Evolutionary conservation across 495 filamentous ascomycete species (phyloP).

Genomic region (Platismatia glauca): DNA sequence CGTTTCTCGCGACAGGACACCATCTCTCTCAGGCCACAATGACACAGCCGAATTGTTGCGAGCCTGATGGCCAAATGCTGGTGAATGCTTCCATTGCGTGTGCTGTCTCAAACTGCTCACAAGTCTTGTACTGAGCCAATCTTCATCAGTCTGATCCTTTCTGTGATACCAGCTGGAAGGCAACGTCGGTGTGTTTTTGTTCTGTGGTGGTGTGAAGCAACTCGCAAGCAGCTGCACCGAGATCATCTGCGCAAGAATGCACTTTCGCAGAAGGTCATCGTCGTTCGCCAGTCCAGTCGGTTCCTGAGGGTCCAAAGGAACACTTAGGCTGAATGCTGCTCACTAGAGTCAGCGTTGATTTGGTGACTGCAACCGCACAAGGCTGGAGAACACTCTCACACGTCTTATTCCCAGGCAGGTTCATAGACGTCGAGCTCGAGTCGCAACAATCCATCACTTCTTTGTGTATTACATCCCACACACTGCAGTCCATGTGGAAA

Average conservation of each 20-base stretch:
- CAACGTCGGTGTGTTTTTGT: conserved; percentile 3
- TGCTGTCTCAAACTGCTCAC: conserved; percentile 30
- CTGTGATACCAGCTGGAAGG: not conserved
- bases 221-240: conserved; percentile 27
- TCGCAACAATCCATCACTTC: conserved; percentile 11
- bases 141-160: not conserved
- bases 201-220: conserved; percentile 26
- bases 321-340: not conserved
- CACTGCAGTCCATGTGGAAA: not conserved
- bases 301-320: conserved; percentile 8
- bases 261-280: not conserved
- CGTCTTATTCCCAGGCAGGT: conserved; percentile 1
- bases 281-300: not conserved
- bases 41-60: conserved; percentile 25
- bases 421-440: conserved; percentile 1
- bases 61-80: conserved; percentile 28
- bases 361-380: not conserved
- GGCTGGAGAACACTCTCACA: conserved; percentile 2
- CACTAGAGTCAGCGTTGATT: not conserved
- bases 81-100: conserved; percentile 26
- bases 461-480: conserved; percentile 11
- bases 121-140: conserved; percentile 18
- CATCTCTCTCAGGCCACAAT: conserved; percentile 13
- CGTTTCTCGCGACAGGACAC: not conserved
- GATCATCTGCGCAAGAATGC: conserved; percentile 13